phyloP scores from a whole-genome alignment of 2,329 filamentous ascomycete genomes.

The Aureobasidium subglaciale region DNA sequence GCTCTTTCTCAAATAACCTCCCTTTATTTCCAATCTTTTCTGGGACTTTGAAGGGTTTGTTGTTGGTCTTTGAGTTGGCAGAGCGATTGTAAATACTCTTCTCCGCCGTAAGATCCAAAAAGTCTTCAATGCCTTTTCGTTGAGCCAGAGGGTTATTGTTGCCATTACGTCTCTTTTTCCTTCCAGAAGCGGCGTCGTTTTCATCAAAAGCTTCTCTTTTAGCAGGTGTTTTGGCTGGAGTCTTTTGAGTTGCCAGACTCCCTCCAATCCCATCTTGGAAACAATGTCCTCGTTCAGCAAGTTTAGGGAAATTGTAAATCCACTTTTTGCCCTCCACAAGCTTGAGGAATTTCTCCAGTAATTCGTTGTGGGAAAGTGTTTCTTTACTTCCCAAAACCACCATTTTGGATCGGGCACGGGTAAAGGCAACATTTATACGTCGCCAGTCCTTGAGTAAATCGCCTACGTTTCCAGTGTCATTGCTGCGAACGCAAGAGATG shows the following conservation, averaged over 20 bases:
- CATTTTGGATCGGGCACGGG: slow-evolving; percentile 84
- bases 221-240: background rate
- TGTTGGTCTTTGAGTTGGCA: background rate
- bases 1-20: slow-evolving; percentile 43
- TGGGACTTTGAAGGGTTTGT: slow-evolving; percentile 36
- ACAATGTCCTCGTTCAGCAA: background rate
- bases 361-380: slow-evolving; percentile 65
- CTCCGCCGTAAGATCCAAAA: background rate
- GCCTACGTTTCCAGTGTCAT: slow-evolving; percentile 74
- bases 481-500: slow-evolving; percentile 79
- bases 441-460: slow-evolving; percentile 88
- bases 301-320: slow-evolving; percentile 39
- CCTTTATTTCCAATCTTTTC: slow-evolving; percentile 50
- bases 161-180: background rate
- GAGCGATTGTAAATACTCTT: background rate
- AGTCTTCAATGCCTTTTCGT: slow-evolving; percentile 9
- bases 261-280: background rate
- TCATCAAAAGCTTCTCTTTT: background rate
- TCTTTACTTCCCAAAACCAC: slow-evolving; percentile 75
- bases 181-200: background rate
- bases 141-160: slow-evolving; percentile 3
- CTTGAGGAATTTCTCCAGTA: slow-evolving; percentile 67
- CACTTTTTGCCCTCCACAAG: slow-evolving; percentile 74
- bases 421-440: slow-evolving; percentile 92
- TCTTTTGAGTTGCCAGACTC: slow-evolving; percentile 5